Evolutionary conservation across 2,329 filamentous ascomycete species (phyloP).

Genomic region (Calycina herbarum): DNA sequence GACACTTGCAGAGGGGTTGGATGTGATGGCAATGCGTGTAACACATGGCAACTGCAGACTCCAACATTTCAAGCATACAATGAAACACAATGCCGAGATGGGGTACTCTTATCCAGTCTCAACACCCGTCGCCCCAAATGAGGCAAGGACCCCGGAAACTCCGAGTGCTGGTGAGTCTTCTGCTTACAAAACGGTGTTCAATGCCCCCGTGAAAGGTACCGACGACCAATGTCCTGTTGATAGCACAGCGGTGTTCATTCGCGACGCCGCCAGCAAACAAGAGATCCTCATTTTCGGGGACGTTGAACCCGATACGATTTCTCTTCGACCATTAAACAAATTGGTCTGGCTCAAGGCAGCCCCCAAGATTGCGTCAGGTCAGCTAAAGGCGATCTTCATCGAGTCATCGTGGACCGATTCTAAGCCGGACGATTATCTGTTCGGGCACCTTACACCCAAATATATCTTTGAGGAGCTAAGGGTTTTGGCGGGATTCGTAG

Average conservation of each 20-base stretch:
- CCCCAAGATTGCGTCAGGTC: constrained; percentile 73
- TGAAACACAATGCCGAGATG: not conserved
- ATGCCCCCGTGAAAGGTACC: not conserved
- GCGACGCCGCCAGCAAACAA: constrained; percentile 65
- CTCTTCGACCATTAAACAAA: constrained; percentile 76
- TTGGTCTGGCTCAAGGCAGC: constrained; percentile 86
- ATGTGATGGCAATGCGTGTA: constrained; percentile 83
- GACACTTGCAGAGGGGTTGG: constrained; percentile 83
- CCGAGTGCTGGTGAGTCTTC: not conserved
- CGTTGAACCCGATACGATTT: constrained; percentile 87
- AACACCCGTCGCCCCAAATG: not conserved
- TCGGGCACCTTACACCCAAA: constrained; percentile 83
- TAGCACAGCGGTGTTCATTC: constrained; percentile 91
- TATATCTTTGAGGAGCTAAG: constrained; percentile 80
- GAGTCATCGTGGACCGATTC: constrained; percentile 92
- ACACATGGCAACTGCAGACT: constrained; percentile 90
- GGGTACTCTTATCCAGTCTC: not conserved
- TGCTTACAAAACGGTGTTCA: too few relatives aligned
- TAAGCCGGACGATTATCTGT: constrained; percentile 74
- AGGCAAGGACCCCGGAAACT: not conserved
- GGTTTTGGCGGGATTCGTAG: constrained; percentile 55
- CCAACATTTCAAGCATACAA: constrained; percentile 13
- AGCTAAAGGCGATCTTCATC: constrained; percentile 81
- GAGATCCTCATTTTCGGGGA: constrained; percentile 96
- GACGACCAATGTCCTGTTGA: constrained; percentile 66